A percentile compares a stretch with the other conserved stretches of the same genome.
phyloP scores from a whole-genome alignment of 2,329 filamentous ascomycete species.

The Parastagonospora nodorum region DNA sequence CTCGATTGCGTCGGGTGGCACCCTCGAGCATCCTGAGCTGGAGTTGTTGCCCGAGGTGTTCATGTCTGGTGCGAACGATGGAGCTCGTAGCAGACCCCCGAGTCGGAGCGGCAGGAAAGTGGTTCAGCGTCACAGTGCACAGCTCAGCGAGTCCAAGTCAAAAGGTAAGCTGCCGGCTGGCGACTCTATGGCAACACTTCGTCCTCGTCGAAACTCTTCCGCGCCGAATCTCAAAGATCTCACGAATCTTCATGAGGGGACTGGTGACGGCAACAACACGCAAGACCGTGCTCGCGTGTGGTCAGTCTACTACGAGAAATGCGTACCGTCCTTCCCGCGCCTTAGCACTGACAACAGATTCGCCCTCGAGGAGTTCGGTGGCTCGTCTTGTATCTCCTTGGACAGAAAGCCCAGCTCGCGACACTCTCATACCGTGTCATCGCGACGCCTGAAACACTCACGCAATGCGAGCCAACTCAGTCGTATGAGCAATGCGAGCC shows the following conservation, averaged over 20 bases:
- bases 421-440: constrained; percentile 19
- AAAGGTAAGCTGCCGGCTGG: constrained; percentile 18
- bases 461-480: constrained; percentile 29
- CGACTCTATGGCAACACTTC: constrained; percentile 32
- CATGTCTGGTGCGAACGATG: constrained; percentile 13
- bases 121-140: not conserved
- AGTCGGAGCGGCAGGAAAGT: not conserved
- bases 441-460: constrained; percentile 17
- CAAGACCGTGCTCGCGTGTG: constrained; percentile 36
- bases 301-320: constrained; percentile 45
- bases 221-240: constrained; percentile 22
- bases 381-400: constrained; percentile 19
- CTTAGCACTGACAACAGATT: constrained; percentile 24
- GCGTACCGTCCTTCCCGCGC: constrained; percentile 33
- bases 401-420: constrained; percentile 20
- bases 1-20: constrained; percentile 49
- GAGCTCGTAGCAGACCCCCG: constrained; percentile 5
- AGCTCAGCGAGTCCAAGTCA: constrained; percentile 8
- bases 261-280: constrained; percentile 7
- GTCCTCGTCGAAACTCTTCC: constrained; percentile 27
- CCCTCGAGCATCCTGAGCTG: constrained; percentile 53
- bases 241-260: constrained; percentile 14
- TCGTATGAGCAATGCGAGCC: constrained; percentile 22
- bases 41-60: constrained; percentile 51
- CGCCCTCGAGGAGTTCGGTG: constrained; percentile 19